Evolutionary conservation across 805 yeast species (phyloP).

Genomic region (Myxozyma kluyveri): DNA sequence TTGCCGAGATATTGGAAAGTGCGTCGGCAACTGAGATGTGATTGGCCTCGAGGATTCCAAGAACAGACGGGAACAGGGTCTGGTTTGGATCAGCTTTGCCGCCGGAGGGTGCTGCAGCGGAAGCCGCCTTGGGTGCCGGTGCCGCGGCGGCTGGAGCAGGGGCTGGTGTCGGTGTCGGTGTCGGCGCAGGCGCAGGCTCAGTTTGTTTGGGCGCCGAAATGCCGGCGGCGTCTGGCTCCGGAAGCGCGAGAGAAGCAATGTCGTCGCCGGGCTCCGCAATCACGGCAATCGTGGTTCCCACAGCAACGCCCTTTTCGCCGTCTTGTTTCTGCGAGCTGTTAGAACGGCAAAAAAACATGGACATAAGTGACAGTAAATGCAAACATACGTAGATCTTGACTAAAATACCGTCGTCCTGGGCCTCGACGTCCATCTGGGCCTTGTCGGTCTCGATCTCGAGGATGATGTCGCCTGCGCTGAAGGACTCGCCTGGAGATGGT

Average conservation of each 20-base stretch:
- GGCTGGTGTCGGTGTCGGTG: slow-evolving; percentile 7
- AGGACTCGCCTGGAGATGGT: slow-evolving; percentile 52
- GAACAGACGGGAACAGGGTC: slow-evolving; percentile 76
- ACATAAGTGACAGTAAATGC: slow-evolving; percentile 14
- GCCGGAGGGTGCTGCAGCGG: slow-evolving; percentile 14
- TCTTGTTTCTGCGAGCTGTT: slow-evolving; percentile 40
- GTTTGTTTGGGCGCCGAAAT: slow-evolving; percentile 18
- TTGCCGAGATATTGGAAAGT: slow-evolving; percentile 64
- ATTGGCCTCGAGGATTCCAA: slow-evolving; percentile 57
- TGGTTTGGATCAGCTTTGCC: slow-evolving; percentile 61
- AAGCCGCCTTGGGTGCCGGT: slow-evolving; percentile 9
- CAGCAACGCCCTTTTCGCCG: slow-evolving; percentile 78
- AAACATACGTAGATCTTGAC: slow-evolving; percentile 61
- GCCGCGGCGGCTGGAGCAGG: slow-evolving; percentile 13
- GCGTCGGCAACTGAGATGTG: slow-evolving; percentile 70
- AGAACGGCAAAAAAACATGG: not conserved
- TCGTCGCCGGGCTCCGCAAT: slow-evolving; percentile 89
- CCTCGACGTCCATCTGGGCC: slow-evolving; percentile 97
- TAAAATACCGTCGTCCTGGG: slow-evolving; percentile 86
- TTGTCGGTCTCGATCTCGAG: slow-evolving; percentile 98
- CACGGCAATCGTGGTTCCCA: slow-evolving; percentile 86
- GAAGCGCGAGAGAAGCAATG: slow-evolving; percentile 58
- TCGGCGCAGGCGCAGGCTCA: slow-evolving; percentile 6
- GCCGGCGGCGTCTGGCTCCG: slow-evolving; percentile 41
- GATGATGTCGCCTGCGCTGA: slow-evolving; percentile 84